Base-by-base conservation (phyloP, 371 early-diverging fungal genomes). In the Apophysomyces elegans region DNA sequence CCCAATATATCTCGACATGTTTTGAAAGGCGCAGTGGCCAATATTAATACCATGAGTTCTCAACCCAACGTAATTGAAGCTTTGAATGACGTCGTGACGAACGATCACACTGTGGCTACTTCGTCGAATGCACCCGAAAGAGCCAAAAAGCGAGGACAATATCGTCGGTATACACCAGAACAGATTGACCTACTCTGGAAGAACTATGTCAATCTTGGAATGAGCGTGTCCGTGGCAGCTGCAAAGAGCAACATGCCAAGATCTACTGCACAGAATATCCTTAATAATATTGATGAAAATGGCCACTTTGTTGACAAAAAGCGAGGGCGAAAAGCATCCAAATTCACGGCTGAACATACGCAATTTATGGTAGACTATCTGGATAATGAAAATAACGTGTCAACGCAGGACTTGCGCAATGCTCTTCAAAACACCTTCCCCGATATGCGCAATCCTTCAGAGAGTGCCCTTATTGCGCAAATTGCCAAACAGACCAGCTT, bases 191-290 rank as follows among this genome's bases (percentile, higher is more conserved):
- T 21, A 9, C 21, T 50, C 9, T 50, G 54, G 54, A 50, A 50
- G 9, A 50, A 50, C 21, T 50, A 50, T 50, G 54, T 50, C 21
- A 50, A 50, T 26, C 54, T 50, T 50, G 54, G 54, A 21, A 50
- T 50, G 54, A 50, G 54, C 54, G 54, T 50, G 21, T 50, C 54
- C 5, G 54, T 50, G 21, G 54, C 54, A 21, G 54, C 54, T 21
- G 54, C 54, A 9, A 50, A 50, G 54, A 50, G 21, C 54, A 50
- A 21, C 21, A 50, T 50, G 54, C 54, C 54, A 50, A 50, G 54
- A 21, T 50, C 54, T 21, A 50, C 54, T 7, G 54, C 54, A 50
- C 54, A 50, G 35, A 50, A 50, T 11, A 50, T 50, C 8, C 54
- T 50, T 50, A 50, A 50, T 26, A 50, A 50, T 21, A 50, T 50